Evolutionary conservation across 2,329 filamentous ascomycete species (phyloP), one percentile per base, ranked within the genome.

Genomic region (Fulvia fulva): DNA sequence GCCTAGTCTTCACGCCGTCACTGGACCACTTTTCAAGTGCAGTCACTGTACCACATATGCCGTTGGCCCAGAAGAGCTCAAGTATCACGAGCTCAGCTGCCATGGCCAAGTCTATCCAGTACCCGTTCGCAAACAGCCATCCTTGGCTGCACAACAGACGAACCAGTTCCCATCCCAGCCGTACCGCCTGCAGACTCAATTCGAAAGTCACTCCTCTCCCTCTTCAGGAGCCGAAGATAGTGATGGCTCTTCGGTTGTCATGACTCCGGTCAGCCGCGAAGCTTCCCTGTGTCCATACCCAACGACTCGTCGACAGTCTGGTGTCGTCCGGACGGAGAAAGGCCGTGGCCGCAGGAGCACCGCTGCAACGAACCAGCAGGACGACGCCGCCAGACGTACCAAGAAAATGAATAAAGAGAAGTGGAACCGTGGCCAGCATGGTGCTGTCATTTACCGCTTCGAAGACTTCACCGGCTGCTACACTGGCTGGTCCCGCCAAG

Each of bases 361-460:
- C 25, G 23, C 8, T 37, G 26, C 23, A 16, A 43, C 9, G 7
- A 44, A n/a, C 19, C 32, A 52, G 32, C 37, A 23, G 7, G 37
- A 19, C 19, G 37, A 41, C 14, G 16, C 19, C n/a, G 37, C 9
- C 7, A 56, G 54, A 16, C 57, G 58, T 12, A 44, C 45, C 43
- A 63, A 64, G 59, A 65, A 65, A 44, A 62, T 56, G 8, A 54
- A 59, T 14, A 65, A 65, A 21, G 63, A 65, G 43, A 60, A 65
- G 54, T 30, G 34, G 25, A 58, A 57, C 52, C 56, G 63, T 28
- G 32, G 26, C 25, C 44, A 61, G n/a, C 61, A 61, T 41, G 59
- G 28, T 37, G 43, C 51, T 1, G 57, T 61, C 37, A 53, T 60
- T n/a, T 53, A 37, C 21, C 59, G 56, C n/a, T 28, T 43, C 9